Evolutionary conservation across 805 yeast genomes (phyloP).

Genomic region (Isabelozyma rhagii): DNA sequence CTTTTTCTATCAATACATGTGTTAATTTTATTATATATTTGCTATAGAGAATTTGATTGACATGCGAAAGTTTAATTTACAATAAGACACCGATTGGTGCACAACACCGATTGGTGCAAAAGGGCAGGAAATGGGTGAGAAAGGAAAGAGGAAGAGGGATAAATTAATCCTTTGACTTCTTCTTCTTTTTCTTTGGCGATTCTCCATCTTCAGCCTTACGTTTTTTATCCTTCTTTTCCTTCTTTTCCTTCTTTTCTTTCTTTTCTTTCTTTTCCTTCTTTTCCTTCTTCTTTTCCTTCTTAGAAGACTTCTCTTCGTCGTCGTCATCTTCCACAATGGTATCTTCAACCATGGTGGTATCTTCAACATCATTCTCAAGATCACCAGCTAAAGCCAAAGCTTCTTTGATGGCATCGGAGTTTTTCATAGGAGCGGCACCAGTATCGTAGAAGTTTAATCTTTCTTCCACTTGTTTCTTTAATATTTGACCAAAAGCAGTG

Average conservation of each 20-base stretch:
- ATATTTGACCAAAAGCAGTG: constrained; percentile 81
- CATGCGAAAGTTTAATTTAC: constrained; percentile 28
- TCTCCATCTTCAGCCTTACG: constrained; percentile 36
- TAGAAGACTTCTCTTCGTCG: constrained; percentile 16
- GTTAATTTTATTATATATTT: not conserved
- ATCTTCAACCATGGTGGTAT: constrained; percentile 19
- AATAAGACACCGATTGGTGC: constrained; percentile 7
- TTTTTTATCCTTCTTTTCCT: constrained; percentile 31
- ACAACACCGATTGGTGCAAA: not conserved
- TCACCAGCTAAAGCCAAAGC: constrained; percentile 74
- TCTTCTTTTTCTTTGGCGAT: constrained; percentile 40
- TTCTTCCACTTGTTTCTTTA: constrained; percentile 97
- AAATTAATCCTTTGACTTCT: constrained; percentile 43
- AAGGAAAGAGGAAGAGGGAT: not conserved
- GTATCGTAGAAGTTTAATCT: constrained; percentile 94
- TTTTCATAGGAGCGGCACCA: constrained; percentile 96
- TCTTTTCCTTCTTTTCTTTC: constrained; percentile 31
- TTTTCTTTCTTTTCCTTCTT: constrained; percentile 26
- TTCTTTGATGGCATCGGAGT: constrained; percentile 87
- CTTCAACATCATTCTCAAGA: constrained; percentile 36
- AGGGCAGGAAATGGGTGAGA: not conserved
- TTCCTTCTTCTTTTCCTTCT: constrained; percentile 19
- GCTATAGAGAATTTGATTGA: constrained; percentile 5
- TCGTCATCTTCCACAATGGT: constrained; percentile 9
- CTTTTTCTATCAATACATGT: not conserved